Base-by-base conservation (phyloP, 768 basidiomycete genomes). In the Asterophora parasitica region DNA sequence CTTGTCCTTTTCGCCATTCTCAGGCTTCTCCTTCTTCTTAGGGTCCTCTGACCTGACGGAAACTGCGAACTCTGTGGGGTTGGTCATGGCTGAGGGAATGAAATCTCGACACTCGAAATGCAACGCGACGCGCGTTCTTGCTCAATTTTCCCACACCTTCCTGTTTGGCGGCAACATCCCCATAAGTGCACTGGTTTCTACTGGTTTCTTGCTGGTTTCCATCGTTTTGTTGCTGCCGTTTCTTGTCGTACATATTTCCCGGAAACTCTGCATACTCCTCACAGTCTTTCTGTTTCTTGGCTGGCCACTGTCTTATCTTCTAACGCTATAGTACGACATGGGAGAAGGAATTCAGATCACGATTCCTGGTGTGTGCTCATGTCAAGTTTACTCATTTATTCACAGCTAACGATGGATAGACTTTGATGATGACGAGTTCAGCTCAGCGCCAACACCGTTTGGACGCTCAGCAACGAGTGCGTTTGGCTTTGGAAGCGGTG, bases 381-480 rank as follows among this genome's bases (percentile, higher is more conserved):
- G 33, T 44, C n/a, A 31, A 42, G 53, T 41, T 46, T 9, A 12
- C 23, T 38, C 42, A 35, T 49, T 31, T 41, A 42, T 34, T 47
- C 34, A 41, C 37, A 39, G 35, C 55, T 56, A 53, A 41, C 38
- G 35, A 40, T 33, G 38, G 49, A 27, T 58, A 92, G 89, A 88
- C 62, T 85, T 92, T 65, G 85, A 83, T 57, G 88, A 89, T 55
- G 85, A 87, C 52, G 83, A 87, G 56, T 78, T 76, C 52, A 67
- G 67, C 50, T 68, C 75, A 42, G 73, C 77, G 3, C 79, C 86
- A 16, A 79, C 79, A 44, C 81, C 86, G 1, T 90, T 91, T 66
- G 84, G 85, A 46, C 81, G 86, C 27, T 63, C 76, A 44, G 77
- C 67, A 41, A 67, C 63, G 11, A 54, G 63, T 52, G 59, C 57